These are phyloP conservation scores for Solanum pimpinellifolium DNA, from an alignment of 257 asterid genomes.

Conservation along the genomic window DNA sequence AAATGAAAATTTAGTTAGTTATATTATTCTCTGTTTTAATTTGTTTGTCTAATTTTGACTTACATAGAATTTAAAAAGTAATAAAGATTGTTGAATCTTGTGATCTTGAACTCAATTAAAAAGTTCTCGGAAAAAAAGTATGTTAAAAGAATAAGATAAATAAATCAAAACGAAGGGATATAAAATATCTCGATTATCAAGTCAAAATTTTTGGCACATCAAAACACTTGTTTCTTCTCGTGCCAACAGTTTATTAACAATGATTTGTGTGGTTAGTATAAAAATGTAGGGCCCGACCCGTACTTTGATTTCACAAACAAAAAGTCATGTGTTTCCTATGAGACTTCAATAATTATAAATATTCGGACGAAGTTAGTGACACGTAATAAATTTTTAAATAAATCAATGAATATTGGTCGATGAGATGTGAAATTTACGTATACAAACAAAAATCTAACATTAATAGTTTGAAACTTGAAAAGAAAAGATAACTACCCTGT, in stretches of 20 bases:
- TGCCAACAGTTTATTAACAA: neutral
- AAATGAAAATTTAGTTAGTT: no score
- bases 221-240: neutral
- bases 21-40: neutral
- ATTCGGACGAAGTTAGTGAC: neutral
- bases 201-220: neutral
- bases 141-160: neutral
- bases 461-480: no score
- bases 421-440: neutral
- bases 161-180: neutral
- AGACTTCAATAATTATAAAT: neutral
- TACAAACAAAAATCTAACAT: neutral
- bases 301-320: neutral
- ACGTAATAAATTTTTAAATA: neutral
- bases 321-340: neutral
- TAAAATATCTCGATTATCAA: neutral
- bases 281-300: neutral
- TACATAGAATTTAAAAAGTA: neutral
- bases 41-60: neutral
- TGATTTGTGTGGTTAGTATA: neutral
- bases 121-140: no score
- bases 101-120: no score
- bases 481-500: no score
- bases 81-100: neutral
- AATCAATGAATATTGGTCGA: neutral